Evolutionary conservation across 73 alveolate genomes (phyloP).

Genomic region (Tetrahymena malaccensis): DNA sequence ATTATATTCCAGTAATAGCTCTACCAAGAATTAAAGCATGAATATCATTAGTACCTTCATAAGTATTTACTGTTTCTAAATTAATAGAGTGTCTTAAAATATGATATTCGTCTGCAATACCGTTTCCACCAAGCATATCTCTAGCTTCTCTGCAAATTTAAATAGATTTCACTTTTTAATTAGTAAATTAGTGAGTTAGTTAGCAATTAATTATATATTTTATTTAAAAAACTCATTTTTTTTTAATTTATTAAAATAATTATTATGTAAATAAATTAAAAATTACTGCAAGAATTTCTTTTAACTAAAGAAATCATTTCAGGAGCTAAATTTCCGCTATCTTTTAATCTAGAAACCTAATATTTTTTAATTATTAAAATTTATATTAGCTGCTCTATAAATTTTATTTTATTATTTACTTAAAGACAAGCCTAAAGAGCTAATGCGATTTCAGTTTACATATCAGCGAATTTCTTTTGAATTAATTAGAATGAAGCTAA

Average conservation of each 20-base stretch:
- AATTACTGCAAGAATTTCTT: conserved; percentile 81
- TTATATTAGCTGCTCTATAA: neutral
- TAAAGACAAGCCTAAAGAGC: conserved; percentile 60
- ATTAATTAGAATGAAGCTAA: conserved; percentile 68
- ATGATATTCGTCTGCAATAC: conserved; percentile 88
- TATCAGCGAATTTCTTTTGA: conserved; percentile 81
- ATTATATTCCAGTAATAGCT: conserved; percentile 89
- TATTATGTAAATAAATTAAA: neutral
- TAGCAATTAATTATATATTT: conserved; percentile 80
- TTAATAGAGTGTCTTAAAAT: conserved; percentile 81
- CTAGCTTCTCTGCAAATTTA: conserved; percentile 83
- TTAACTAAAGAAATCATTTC: conserved; percentile 82
- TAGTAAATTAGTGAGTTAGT: conserved; percentile 58
- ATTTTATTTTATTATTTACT: neutral
- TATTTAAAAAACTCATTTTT: conserved; percentile 68
- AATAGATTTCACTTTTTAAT: conserved; percentile 28
- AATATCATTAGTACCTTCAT: conserved; percentile 77
- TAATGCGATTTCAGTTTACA: conserved; percentile 68
- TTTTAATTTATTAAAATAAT: no score
- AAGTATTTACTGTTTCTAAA: conserved; percentile 83
- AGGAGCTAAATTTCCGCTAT: conserved; percentile 72
- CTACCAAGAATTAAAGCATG: conserved; percentile 85
- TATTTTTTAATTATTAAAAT: neutral
- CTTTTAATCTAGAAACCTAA: conserved; percentile 61
- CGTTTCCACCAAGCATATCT: conserved; percentile 93